Base-by-base conservation (phyloP, 768 basidiomycete genomes). In the Leccinum uliginosum region DNA sequence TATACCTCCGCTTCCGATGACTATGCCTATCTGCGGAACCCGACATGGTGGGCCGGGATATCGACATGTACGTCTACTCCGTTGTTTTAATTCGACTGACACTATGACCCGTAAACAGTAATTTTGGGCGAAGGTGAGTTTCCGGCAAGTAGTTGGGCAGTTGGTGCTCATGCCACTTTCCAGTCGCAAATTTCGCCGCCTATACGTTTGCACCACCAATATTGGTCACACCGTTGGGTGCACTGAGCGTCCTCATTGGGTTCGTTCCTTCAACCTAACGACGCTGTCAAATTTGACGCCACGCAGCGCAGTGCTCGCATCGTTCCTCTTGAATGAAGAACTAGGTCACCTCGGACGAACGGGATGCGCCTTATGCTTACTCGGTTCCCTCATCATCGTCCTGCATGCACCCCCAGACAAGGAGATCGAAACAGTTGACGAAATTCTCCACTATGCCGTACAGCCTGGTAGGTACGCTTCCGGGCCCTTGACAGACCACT, bases 121-220 rank as follows among this genome's bases (percentile, higher is more conserved):
- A 78, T 98, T 27, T 68, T 94, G 26, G 97, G 96, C 54, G 96
- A 98, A 87, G 73, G 95, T 96, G 67, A 65, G 76, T 63, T n/a
- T 45, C 3, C 17, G 15, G 21, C 17, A 52, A 26, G 50, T 14
- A 43, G 26, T 2, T 29, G 6, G 61, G 62, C 38, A 10, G 32
- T 51, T 24, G 23, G 19, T n/a, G 19, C 46, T 55, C 55, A 53
- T 44, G n/a, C 9, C 23, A 11, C 35, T 9, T 32, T 24, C 46
- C 60, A 89, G 86, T 87, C 57, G 89, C 89, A 54, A 91, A 91
- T 75, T 98, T 98, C 73, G 93, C 95, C 7, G 96, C 96, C 8
- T 98, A 98, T 70, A 91, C 93, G 0, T 99, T 98, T 65, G 97
- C 97, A 2, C 97, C 96, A 59, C 92, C 97, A 64, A 95, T 98